Base-by-base conservation (phyloP, 352 stramenopile genomes). In the Globisporangium spinosum region DNA sequence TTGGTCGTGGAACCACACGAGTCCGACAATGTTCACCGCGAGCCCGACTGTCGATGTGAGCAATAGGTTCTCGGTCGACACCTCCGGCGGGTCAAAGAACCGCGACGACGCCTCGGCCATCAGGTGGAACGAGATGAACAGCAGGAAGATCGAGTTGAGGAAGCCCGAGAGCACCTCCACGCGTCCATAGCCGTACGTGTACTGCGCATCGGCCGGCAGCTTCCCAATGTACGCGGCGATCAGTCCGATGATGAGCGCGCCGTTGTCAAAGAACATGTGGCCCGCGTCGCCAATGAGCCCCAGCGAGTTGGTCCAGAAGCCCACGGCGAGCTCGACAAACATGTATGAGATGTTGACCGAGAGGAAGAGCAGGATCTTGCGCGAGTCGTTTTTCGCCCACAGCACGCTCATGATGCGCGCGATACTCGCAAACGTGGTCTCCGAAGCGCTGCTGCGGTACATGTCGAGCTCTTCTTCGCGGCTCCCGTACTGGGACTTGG, bases 1-100 rank as follows among this genome's bases (percentile, higher is more conserved):
- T 17, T 93, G 80, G 15, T 97, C 91, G 61, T 97, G 91, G 58
- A 97, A 97, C 77, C 93, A 97, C 25, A 96, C 80, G 10, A 97
- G 77, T 0, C 91, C 91, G 10, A 97, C 77, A 15, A 97, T 77
- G 65, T 97, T 97, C 29, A 97, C 83, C 38, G 82, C 38, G 17
- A 97, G 67, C 5, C 91, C 91, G 65, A 82, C 79, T 3, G 89
- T 84, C 6, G 89, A 97, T 38, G 89, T 96, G 40, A 94, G 72
- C 13, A 97, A 74, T 62, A 97, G 73, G 72, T 97, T 86, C 61
- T 95, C 86, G 2, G 85, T 95, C 61, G 82, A 78, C 59, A 94
- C 78, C 67, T 95, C 80, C 1, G 86, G 83, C 40, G 88, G 83
- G 43, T 94, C 78, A 56, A 88, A 76, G 55, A 96, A 85, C 10